These are phyloP conservation scores for Lipomyces yarrowii DNA, from an alignment of 1,139 yeast genomes.

Conservation along the genomic window DNA sequence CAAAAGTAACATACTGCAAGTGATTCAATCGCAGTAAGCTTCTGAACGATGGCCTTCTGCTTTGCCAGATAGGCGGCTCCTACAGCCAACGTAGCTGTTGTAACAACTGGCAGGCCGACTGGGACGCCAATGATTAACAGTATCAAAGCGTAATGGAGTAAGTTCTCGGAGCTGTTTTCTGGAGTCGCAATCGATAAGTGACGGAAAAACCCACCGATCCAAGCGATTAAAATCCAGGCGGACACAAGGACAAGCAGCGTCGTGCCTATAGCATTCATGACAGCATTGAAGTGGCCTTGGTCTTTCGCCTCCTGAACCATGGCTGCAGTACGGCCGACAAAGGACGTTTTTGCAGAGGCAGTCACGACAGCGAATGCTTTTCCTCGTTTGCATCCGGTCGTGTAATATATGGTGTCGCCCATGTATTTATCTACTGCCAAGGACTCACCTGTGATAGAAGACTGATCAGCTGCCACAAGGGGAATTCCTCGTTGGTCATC, in stretches of 20 bases:
- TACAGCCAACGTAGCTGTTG: conserved; percentile 98
- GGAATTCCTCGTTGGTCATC: conserved; percentile 72
- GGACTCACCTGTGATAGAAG: conserved; percentile 97
- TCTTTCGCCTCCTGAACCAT: conserved; percentile 94
- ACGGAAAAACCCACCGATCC: conserved; percentile 96
- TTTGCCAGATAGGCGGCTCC: conserved; percentile 99
- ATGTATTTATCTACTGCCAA: conserved; percentile 88
- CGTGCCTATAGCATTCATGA: conserved; percentile 95
- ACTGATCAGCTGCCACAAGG: conserved; percentile 91
- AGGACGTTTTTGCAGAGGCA: conserved; percentile 90
- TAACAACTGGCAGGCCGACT: conserved; percentile 99
- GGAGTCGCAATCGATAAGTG: conserved; percentile 69
- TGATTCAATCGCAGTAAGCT: conserved; percentile 96
- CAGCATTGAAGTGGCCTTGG: conserved; percentile 95
- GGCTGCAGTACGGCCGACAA: conserved; percentile 93
- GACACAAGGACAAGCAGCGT: conserved; percentile 85
- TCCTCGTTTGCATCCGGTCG: conserved; percentile 95
- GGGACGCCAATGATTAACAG: conserved; percentile 99
- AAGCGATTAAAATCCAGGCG: conserved; percentile 80
- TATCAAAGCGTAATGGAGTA: conserved; percentile 88
- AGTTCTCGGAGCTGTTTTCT: conserved; percentile 55
- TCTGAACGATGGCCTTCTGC: conserved; percentile 97
- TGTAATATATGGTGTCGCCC: conserved; percentile 88
- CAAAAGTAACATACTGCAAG: conserved; percentile 59
- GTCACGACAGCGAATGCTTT: conserved; percentile 93